phyloP scores from a whole-genome alignment of 768 basidiomycete species.

The Boletellus ananas region DNA sequence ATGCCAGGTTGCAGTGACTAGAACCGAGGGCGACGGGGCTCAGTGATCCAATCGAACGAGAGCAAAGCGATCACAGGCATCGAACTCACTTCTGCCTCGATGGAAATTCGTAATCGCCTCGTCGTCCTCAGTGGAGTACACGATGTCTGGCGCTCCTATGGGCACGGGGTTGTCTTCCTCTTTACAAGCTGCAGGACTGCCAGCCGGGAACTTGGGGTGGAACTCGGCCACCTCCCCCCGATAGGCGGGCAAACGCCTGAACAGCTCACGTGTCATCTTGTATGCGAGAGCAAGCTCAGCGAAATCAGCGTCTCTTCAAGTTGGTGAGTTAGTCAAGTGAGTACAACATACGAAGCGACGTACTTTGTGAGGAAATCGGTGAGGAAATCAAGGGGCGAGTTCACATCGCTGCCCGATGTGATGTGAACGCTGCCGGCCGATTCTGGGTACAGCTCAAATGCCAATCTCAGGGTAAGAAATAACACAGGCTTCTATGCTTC shows the following conservation, averaged over 20 bases:
- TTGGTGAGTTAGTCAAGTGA: background rate
- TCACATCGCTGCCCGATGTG: constrained; percentile 36
- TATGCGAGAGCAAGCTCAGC: constrained; percentile 47
- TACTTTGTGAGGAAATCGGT: constrained; percentile 44
- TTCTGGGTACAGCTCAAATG: constrained; percentile 39
- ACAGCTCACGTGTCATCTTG: constrained; percentile 52
- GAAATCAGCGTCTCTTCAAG: constrained; percentile 39
- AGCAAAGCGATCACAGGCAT: background rate
- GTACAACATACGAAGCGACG: background rate
- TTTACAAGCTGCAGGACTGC: constrained; percentile 26
- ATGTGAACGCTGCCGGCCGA: constrained; percentile 50
- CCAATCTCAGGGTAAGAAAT: background rate
- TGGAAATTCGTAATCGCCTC: constrained; percentile 28
- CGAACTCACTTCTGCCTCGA: constrained; percentile 15
- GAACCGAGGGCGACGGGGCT: background rate
- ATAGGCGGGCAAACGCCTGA: constrained; percentile 46
- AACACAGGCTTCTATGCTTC: background rate
- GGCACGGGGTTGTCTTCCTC: constrained; percentile 18
- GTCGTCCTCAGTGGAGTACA: constrained; percentile 34
- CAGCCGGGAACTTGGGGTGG: constrained; percentile 30
- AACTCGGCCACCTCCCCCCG: constrained; percentile 15
- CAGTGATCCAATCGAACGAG: background rate
- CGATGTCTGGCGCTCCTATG: constrained; percentile 28
- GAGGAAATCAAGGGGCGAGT: constrained; percentile 43
- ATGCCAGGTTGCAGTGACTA: constrained; percentile 13